Base-by-base conservation (phyloP, 441 rosid genomes). In the Dalechampia spathulata region DNA sequence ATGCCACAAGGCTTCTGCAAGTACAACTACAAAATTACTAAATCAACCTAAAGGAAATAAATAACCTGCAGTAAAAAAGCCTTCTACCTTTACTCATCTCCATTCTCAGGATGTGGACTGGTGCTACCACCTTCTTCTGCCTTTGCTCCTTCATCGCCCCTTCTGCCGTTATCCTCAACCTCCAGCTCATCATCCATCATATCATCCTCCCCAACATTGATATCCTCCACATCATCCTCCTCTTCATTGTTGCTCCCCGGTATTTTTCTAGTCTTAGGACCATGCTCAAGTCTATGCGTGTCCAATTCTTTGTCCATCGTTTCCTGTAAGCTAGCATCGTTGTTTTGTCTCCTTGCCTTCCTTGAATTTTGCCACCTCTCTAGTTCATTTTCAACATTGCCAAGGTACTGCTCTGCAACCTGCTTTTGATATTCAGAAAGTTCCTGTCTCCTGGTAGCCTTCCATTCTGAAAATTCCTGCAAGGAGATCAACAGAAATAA, bases 271-370 rank as follows among this genome's bases (percentile, higher is more conserved):
- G 75, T 78, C 80, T 86, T 92, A 17, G 92, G 99, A 59, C 99
- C 99, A 26, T 92, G 94, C 82, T 92, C 96, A 61, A 92, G 87
- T 76, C 90, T 73, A 64, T 86, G 99, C 25, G 77, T 78, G 51
- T 92, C 97, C 66, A 92, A 64, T 62, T 92, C 99, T 65, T 84
- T 83, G 83, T 92, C 97, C 97, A 92, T 92, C 0, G 96, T 86
- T 71, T 92, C 97, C 72, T 92, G 99, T 45, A 89, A 77, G 73
- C 80, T 84, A 45, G 63, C 71, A 49, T 75, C 90, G 7, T 73
- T 76, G 66, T 68, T 78, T 20, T 57, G 71, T 59, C 82, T 92
- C 76, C 95, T 80, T 1, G 76, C 81, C 52, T 79, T 86, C 71
- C 92, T 78, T 12, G 84, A 92, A 71, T 83, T 89, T 74, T 92